Conservation (phyloP, 1,284 basidiomycete genomes). For the Cryptococcus sp. region DNA sequence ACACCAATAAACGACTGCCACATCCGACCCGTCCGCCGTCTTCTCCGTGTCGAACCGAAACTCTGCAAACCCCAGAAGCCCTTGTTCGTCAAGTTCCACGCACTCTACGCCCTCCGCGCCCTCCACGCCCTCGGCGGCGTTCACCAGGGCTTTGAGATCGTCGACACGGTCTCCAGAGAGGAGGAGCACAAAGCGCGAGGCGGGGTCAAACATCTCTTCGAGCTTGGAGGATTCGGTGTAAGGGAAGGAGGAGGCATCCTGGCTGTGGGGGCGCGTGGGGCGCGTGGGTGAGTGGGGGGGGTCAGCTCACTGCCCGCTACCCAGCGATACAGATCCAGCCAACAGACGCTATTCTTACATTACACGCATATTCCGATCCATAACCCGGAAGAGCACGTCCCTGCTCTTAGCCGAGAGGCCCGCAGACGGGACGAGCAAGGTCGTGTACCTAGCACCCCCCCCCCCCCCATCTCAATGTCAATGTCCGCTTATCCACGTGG, state of each 20-base stretch:
- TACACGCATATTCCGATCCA: not conserved
- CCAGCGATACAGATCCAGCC: no score
- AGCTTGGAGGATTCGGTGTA: constrained; percentile 27
- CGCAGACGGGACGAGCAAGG: not conserved
- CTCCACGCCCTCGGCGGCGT: not conserved
- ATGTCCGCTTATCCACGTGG: no score
- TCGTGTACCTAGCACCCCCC: not conserved
- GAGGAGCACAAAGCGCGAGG: constrained; percentile 33
- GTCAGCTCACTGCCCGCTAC: not conserved
- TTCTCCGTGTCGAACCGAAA: constrained; percentile 50
- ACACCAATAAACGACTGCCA: constrained; percentile 45
- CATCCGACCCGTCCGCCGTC: constrained; percentile 34
- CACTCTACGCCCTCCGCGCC: constrained; percentile 5
- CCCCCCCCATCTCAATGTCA: no score
- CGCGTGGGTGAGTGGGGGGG: not conserved
- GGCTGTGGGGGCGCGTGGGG: constrained; percentile 9
- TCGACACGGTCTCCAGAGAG: not conserved
- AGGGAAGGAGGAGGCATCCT: constrained; percentile 26
- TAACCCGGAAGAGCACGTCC: not conserved
- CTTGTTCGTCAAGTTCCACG: constrained; percentile 3
- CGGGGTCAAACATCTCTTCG: constrained; percentile 43
- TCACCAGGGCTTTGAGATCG: not conserved
- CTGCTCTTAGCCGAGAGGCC: not conserved
- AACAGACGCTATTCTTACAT: no score
- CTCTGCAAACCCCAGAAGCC: constrained; percentile 39